Evolutionary conservation across 1,139 yeast species (phyloP), one percentile per base, ranked within the genome.

Genomic region (Starmera stellimalicola): DNA sequence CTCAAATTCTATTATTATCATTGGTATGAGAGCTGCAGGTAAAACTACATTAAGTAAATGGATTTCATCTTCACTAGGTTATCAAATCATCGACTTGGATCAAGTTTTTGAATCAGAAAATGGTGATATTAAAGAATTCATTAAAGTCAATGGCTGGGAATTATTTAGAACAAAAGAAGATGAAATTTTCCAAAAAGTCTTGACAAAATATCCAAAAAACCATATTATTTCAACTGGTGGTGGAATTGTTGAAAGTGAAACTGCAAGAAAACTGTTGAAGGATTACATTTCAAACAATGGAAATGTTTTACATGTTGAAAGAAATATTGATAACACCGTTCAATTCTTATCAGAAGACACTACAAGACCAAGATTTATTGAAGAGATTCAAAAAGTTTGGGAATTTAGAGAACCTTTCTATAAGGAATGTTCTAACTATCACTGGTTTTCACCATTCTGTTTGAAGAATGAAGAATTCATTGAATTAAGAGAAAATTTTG

Each of bases 1-100:
- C 4, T 48, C 42, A 17, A 71, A 67, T 48, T 77, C 87, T 49
- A 72, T 91, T 38, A 70, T 91, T 33, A 72, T 91, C 26, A 82
- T 93, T 54, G 99, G 99, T 31, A 93, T 91, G 99, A 74, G 98
- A 55, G 99, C 96, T 22, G 94, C 96, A 22, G 99, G 99, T 16
- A 93, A 93, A 58, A 73, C 94, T 6, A 82, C 95, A 1, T 68
- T 87, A 49, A 81, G 95, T 24, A 68, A 71, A 44, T 81, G 94
- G 81, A 74, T 84, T 48, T 81, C 95, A 5, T 58, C 71, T 18
- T 67, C 72, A 29, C 62, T 85, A 38, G 91, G 87, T 10, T 78
- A 82, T 62, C 67, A 74, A 37, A 69, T 81, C 37, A 55, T 85
- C 29, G 99, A 93, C 51, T 62, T 88, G 43, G 99, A 93, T 55